These are phyloP conservation scores for Melampsora larici-populina DNA, from an alignment of 1,284 basidiomycete genomes.

Conservation along the genomic window DNA sequence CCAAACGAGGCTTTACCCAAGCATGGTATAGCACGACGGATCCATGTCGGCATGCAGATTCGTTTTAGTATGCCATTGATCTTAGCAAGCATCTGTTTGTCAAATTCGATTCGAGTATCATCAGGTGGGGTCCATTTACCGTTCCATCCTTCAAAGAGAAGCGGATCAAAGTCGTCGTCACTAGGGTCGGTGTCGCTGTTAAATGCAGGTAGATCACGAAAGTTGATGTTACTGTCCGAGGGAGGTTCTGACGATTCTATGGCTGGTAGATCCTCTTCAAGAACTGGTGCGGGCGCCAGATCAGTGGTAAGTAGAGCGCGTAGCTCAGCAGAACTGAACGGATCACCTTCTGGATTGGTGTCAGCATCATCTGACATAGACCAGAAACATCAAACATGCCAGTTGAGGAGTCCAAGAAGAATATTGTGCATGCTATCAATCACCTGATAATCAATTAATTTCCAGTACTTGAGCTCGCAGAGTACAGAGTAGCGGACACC, in stretches of 20 bases:
- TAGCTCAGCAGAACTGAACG: slow-evolving; percentile 8
- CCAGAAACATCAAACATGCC: slow-evolving; percentile 23
- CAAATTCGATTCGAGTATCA: background rate
- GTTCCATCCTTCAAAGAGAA: slow-evolving; percentile 14
- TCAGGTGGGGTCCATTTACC: slow-evolving; percentile 4
- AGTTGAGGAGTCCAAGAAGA: slow-evolving; percentile 12
- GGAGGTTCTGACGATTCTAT: background rate
- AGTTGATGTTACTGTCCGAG: background rate
- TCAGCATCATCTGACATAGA: slow-evolving; percentile 21
- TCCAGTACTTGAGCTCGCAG: slow-evolving; percentile 29
- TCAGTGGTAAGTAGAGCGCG: background rate
- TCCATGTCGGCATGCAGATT: slow-evolving; percentile 21
- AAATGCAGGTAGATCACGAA: slow-evolving; percentile 14
- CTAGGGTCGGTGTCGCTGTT: slow-evolving; percentile 2
- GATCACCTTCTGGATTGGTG: background rate
- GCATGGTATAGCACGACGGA: slow-evolving; percentile 14
- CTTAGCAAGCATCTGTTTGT: background rate
- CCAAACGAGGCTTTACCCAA: slow-evolving; percentile 38
- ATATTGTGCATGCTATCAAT: slow-evolving; percentile 39
- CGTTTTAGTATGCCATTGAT: background rate
- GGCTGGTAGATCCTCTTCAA: background rate
- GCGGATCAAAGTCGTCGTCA: slow-evolving; percentile 17
- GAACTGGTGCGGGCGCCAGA: background rate
- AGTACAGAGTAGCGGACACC: slow-evolving; percentile 33
- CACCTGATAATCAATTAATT: slow-evolving; percentile 31